Evolutionary conservation across 805 yeast genomes (phyloP).

Genomic region (Tetrapisispora fleetii): DNA sequence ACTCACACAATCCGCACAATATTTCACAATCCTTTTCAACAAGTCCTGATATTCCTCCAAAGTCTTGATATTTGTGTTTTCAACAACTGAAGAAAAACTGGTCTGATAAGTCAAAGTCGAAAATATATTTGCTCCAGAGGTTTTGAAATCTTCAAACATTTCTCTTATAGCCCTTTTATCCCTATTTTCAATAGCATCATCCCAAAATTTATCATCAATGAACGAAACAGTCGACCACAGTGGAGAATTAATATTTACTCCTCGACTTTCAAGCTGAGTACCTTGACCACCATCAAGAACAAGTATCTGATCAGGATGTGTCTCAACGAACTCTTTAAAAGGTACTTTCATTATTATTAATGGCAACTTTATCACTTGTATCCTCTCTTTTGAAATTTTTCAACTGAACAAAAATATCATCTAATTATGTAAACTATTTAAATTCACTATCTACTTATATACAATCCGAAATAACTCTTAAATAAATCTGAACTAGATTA

Average conservation of each 20-base stretch:
- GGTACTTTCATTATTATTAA: neutral
- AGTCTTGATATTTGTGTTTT: slow-evolving; percentile 15
- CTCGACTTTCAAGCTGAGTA: slow-evolving; percentile 45
- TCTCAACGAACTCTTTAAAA: slow-evolving; percentile 3
- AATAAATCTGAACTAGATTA: too few species aligned
- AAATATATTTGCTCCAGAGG: slow-evolving; percentile 45
- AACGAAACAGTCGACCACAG: slow-evolving; percentile 58
- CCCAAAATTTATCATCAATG: slow-evolving; percentile 22
- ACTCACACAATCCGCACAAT: slow-evolving; percentile 15
- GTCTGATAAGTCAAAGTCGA: slow-evolving; percentile 56
- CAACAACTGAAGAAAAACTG: slow-evolving; percentile 34
- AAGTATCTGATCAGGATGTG: slow-evolving; percentile 12
- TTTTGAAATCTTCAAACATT: slow-evolving; percentile 43
- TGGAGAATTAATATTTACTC: slow-evolving; percentile 35
- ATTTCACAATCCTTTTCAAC: slow-evolving; percentile 14
- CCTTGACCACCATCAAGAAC: slow-evolving; percentile 57
- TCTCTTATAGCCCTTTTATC: slow-evolving; percentile 36
- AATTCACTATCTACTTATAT: too few species aligned
- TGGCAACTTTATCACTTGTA: neutral
- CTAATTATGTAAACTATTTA: too few species aligned
- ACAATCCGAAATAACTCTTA: too few species aligned
- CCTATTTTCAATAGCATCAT: slow-evolving; percentile 8
- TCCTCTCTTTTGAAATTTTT: neutral
- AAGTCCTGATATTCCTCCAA: slow-evolving; percentile 15
- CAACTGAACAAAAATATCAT: too few species aligned